Conservation (phyloP, 345 rosid species). For the Mangifera indica region DNA sequence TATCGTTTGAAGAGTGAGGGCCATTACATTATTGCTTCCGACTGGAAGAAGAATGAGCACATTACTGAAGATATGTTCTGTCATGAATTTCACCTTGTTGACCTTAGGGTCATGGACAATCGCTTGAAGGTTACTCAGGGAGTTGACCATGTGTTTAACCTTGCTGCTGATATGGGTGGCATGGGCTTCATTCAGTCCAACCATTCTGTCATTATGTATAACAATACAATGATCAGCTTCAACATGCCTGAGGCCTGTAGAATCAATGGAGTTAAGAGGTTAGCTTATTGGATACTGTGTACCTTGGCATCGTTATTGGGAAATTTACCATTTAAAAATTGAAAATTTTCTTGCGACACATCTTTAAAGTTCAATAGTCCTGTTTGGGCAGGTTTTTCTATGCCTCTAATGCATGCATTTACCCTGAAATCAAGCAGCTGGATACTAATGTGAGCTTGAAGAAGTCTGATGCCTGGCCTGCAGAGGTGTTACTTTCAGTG, state of each 20-base stretch:
- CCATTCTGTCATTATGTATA: constrained; percentile 97
- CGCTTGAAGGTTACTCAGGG: constrained; percentile 77
- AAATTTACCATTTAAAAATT: background rate
- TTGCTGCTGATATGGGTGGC: constrained; percentile 99
- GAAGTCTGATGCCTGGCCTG: constrained; percentile 99
- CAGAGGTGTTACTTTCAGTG: constrained; percentile 59
- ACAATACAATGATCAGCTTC: constrained; percentile 98
- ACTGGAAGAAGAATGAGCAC: constrained; percentile 99
- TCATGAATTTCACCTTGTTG: constrained; percentile 90
- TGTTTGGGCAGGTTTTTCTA: constrained; percentile 71
- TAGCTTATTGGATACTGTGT: constrained; percentile 4
- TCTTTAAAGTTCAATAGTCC: background rate
- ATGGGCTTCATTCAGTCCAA: constrained; percentile 99
- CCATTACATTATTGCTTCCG: constrained; percentile 92
- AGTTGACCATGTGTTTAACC: constrained; percentile 92
- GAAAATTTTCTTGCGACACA: background rate
- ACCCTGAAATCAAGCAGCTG: constrained; percentile 97
- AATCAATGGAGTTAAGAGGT: constrained; percentile 90
- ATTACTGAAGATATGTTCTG: constrained; percentile 99
- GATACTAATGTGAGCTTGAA: constrained; percentile 97
- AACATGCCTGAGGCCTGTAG: constrained; percentile 96
- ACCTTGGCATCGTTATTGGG: background rate
- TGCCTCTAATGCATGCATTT: constrained; percentile 99
- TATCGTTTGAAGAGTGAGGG: constrained; percentile 95
- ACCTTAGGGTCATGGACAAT: constrained; percentile 95